A percentile compares a stretch with the other conserved stretches of the same genome.
phyloP scores from a whole-genome alignment of 164 flowering plant species.

The Akebia trifoliata region DNA sequence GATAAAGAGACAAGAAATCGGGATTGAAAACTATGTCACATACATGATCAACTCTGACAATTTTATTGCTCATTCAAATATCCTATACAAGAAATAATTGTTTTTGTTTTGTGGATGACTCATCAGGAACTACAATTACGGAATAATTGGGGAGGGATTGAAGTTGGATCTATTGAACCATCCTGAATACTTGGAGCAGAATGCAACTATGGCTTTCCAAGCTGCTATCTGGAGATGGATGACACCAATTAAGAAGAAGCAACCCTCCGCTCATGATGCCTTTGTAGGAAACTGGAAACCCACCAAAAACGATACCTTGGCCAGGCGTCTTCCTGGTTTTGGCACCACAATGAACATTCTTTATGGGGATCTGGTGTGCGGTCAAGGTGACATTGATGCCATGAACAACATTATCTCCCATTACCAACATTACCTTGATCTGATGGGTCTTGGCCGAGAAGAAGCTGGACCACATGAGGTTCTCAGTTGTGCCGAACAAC shows the following conservation, averaged over 20 bases:
- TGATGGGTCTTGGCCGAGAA: constrained; percentile 71
- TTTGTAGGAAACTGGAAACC: constrained; percentile 89
- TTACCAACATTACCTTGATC: constrained; percentile 68
- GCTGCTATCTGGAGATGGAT: constrained; percentile 80
- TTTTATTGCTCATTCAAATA: no score
- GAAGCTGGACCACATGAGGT: constrained; percentile 57
- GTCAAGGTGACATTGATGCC: constrained; percentile 59
- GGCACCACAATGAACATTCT: constrained; percentile 87
- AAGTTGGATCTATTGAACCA: constrained; percentile 62
- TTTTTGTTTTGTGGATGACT: no score
- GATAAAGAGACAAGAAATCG: no score
- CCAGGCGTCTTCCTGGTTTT: constrained; percentile 69
- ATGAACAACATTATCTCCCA: constrained; percentile 79
- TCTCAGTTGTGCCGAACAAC: constrained; percentile 66
- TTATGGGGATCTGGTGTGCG: constrained; percentile 63
- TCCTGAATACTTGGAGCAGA: constrained; percentile 83
- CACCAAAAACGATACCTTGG: constrained; percentile 74
- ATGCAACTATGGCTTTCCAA: constrained; percentile 79
- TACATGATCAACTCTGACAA: no score
- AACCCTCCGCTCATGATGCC: constrained; percentile 73
- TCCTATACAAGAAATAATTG: no score
- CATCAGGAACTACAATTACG: constrained; percentile 86
- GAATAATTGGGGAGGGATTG: constrained; percentile 51
- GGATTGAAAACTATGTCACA: no score
- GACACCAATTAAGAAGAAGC: constrained; percentile 59